phyloP scores from a whole-genome alignment of 495 filamentous ascomycete genomes.

The Talaromyces adpressus region DNA sequence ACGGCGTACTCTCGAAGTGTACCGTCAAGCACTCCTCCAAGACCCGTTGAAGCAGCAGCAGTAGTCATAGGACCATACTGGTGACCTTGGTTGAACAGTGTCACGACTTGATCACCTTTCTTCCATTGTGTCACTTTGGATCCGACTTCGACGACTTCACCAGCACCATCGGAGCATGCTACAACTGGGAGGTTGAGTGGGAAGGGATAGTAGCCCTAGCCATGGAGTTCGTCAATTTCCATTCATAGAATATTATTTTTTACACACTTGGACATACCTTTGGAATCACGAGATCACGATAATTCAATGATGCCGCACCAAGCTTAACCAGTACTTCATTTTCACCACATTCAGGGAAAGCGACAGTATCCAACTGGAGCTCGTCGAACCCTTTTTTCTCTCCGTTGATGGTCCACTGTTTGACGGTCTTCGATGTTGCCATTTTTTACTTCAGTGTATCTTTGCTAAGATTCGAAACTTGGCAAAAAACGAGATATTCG shows the following conservation, averaged over 20 bases:
- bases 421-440: conserved; percentile 48
- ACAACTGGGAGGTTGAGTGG: conserved; percentile 50
- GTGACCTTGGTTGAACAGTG: conserved; percentile 76
- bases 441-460: background rate
- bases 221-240: background rate
- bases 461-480: background rate
- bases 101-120: conserved; percentile 51
- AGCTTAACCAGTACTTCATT: conserved; percentile 72
- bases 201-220: conserved; percentile 65
- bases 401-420: conserved; percentile 58
- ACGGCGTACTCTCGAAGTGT: conserved; percentile 63
- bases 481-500: background rate
- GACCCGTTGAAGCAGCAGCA: conserved; percentile 40
- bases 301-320: conserved; percentile 72
- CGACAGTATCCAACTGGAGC: conserved; percentile 48
- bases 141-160: conserved; percentile 31
- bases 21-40: conserved; percentile 68
- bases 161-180: conserved; percentile 51
- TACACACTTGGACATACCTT: conserved; percentile 30
- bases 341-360: conserved; percentile 56
- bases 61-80: conserved; percentile 50
- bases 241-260: background rate
- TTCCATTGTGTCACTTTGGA: conserved; percentile 23
- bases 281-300: conserved; percentile 73
- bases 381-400: conserved; percentile 52